Percentiles rank a stretch among this genome's conserved stretches.
These are phyloP conservation scores for Yamadazyma friedrichii DNA, from an alignment of 1,139 yeast genomes.

Conservation along the genomic window DNA sequence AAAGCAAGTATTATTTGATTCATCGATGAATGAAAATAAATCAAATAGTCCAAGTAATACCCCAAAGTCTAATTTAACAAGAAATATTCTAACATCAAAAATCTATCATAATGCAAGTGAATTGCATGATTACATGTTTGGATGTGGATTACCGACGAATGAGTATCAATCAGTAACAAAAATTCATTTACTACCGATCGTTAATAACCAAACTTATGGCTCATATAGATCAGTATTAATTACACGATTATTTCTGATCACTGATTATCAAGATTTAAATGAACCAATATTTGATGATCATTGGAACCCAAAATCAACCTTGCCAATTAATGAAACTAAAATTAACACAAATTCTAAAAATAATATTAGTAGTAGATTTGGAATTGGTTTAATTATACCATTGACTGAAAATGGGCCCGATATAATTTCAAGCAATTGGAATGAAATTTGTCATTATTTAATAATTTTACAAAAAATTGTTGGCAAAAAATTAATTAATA, in stretches of 20 bases:
- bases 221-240: slow-evolving; percentile 39
- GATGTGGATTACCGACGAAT: slow-evolving; percentile 53
- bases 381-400: slow-evolving; percentile 51
- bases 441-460: slow-evolving; percentile 42
- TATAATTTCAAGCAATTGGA: slow-evolving; percentile 49
- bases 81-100: slow-evolving; percentile 22
- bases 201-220: slow-evolving; percentile 30
- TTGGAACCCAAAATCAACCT: slow-evolving; percentile 37
- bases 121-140: slow-evolving; percentile 53
- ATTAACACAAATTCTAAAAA: slow-evolving; percentile 16
- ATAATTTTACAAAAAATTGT: slow-evolving; percentile 39
- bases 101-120: slow-evolving; percentile 43
- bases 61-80: slow-evolving; percentile 9
- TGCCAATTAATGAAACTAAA: slow-evolving; percentile 25
- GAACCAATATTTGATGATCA: slow-evolving; percentile 2
- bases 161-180: slow-evolving; percentile 48
- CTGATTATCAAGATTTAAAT: slow-evolving; percentile 24
- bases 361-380: slow-evolving; percentile 37
- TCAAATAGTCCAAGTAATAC: not conserved
- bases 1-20: slow-evolving; percentile 50
- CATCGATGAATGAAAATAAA: slow-evolving; percentile 15
- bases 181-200: slow-evolving; percentile 46
- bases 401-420: slow-evolving; percentile 37
- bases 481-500: slow-evolving; percentile 31
- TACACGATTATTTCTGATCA: slow-evolving; percentile 45